Evolutionary conservation across 2,329 filamentous ascomycete species (phyloP).

Genomic region (Alternaria conjuncta): DNA sequence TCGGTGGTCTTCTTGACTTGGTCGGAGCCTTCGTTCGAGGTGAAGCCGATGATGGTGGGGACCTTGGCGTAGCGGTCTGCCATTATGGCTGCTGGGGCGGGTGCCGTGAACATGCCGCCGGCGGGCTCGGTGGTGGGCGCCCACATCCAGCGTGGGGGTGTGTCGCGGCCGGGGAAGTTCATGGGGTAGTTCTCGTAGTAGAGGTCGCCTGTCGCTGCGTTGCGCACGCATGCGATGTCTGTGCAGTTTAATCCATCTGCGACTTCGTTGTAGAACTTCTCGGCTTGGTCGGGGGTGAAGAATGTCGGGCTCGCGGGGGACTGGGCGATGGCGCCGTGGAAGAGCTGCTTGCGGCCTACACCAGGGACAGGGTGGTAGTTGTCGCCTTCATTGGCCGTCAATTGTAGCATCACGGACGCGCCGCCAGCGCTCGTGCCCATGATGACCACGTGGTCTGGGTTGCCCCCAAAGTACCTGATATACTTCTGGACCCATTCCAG

Average conservation of each 20-base stretch:
- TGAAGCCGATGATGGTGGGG: slow-evolving; percentile 42
- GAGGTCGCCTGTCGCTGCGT: slow-evolving; percentile 34
- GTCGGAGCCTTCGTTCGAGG: slow-evolving; percentile 50
- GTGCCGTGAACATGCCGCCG: slow-evolving; percentile 39
- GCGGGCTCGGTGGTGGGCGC: slow-evolving; percentile 39
- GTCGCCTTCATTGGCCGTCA: slow-evolving; percentile 41
- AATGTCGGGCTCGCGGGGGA: slow-evolving; percentile 43
- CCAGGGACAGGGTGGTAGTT: slow-evolving; percentile 34
- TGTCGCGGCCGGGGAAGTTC: slow-evolving; percentile 38
- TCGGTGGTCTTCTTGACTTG: slow-evolving; percentile 48
- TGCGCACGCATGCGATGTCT: slow-evolving; percentile 37
- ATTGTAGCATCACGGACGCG: slow-evolving; percentile 38
- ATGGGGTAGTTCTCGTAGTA: slow-evolving; percentile 46
- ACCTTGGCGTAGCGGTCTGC: slow-evolving; percentile 37
- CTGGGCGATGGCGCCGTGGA: slow-evolving; percentile 42
- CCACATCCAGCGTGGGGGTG: slow-evolving; percentile 46
- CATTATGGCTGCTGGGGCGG: slow-evolving; percentile 37
- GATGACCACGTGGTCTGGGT: slow-evolving; percentile 55
- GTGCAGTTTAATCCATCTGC: slow-evolving; percentile 40
- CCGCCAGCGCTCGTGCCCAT: slow-evolving; percentile 49
- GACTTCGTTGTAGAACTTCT: slow-evolving; percentile 42
- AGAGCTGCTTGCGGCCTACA: slow-evolving; percentile 35
- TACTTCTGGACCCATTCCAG: slow-evolving; percentile 53
- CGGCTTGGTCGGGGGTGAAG: slow-evolving; percentile 38
- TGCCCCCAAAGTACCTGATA: slow-evolving; percentile 54